phyloP scores from a whole-genome alignment of 257 asterid species.

The Anisodus acutangulus region DNA sequence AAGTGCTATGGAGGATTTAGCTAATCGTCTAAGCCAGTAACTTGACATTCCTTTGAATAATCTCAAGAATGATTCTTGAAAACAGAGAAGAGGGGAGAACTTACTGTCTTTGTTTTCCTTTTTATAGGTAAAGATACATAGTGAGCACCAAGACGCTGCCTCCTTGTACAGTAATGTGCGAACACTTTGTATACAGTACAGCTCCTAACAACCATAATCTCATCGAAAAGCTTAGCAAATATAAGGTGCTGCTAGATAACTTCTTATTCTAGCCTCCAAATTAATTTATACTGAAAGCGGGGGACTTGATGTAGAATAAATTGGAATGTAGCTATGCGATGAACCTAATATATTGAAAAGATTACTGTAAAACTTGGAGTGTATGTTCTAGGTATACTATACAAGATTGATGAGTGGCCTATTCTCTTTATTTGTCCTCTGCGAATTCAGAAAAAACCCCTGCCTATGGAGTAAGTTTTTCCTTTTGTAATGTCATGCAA shows the following conservation, averaged over 20 bases:
- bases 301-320: background rate
- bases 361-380: slow-evolving; percentile 9
- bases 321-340: background rate
- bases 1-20: slow-evolving; percentile 16
- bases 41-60: background rate
- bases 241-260: slow-evolving; percentile 1
- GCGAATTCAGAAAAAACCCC: background rate
- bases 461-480: slow-evolving; percentile 20
- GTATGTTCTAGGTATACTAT: background rate
- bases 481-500: background rate
- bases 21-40: background rate
- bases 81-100: background rate
- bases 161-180: background rate
- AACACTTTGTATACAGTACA: background rate
- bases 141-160: background rate
- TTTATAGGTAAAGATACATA: background rate
- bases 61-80: slow-evolving; percentile 8
- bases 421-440: background rate
- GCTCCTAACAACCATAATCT: slow-evolving; percentile 3
- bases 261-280: background rate
- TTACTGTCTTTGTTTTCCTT: background rate
- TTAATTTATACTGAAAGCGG: background rate
- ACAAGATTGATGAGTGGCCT: background rate
- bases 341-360: background rate
- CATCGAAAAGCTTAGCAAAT: background rate